A percentile compares a stretch with the other conserved stretches of the same genome.
Conservation (phyloP, 2,329 filamentous ascomycete genomes). For the Epichloe uncinata region DNA sequence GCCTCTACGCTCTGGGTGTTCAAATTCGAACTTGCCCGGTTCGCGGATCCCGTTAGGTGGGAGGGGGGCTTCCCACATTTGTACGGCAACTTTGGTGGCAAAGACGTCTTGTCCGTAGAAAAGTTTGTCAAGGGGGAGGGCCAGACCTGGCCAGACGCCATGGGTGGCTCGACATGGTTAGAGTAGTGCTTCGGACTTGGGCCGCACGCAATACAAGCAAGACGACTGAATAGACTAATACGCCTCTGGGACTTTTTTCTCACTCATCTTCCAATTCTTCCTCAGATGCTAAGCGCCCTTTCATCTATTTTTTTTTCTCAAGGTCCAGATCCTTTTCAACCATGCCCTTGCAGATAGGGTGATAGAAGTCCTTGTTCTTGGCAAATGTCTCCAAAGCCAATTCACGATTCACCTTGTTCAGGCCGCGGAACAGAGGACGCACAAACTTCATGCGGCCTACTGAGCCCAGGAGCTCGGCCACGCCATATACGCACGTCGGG, state of each 20-base stretch:
- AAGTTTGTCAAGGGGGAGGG: conserved; percentile 32
- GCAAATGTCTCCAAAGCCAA: conserved; percentile 73
- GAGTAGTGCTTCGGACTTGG: conserved; percentile 15
- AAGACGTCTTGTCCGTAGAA: conserved; percentile 33
- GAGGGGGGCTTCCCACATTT: conserved; percentile 46
- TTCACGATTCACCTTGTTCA: conserved; percentile 61
- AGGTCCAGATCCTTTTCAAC: conserved; percentile 68
- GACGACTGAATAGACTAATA: too few species aligned
- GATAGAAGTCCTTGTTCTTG: conserved; percentile 84
- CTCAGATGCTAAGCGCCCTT: not conserved
- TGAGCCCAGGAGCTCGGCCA: conserved; percentile 60
- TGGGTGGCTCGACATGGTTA: conserved; percentile 29
- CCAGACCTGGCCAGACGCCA: conserved; percentile 33
- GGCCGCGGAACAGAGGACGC: conserved; percentile 62
- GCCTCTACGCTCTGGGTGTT: conserved; percentile 32
- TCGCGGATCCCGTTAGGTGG: conserved; percentile 36
- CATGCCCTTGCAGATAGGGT: conserved; percentile 80
- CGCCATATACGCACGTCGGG: conserved; percentile 51
- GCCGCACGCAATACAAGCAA: not conserved
- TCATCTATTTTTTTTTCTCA: conserved; percentile 8
- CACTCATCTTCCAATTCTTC: not conserved
- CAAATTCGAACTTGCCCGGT: conserved; percentile 37
- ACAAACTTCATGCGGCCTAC: conserved; percentile 98
- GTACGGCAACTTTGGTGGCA: conserved; percentile 42
- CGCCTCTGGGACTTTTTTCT: too few species aligned